Base-by-base conservation (phyloP, 1,139 yeast genomes). In the Candida anutae region DNA sequence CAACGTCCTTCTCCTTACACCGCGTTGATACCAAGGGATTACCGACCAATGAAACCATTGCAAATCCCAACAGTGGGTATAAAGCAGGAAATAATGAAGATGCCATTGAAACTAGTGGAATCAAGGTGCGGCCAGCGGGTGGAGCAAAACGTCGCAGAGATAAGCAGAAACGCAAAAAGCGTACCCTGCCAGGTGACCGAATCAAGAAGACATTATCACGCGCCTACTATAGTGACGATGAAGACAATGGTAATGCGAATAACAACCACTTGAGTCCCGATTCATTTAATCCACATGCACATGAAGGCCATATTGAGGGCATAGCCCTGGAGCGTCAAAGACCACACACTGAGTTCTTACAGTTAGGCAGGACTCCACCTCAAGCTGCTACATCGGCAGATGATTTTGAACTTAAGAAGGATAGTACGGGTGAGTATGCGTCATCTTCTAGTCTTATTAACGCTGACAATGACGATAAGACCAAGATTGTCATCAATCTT, bases 1-100 rank as follows among this genome's bases (percentile, higher is more conserved):
- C 84, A 2, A 70, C 87, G 15, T 76, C 94, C 1, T 77, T 83
- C 42, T 84, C 95, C 1, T 69, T 87, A 34, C 88, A 78, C 38
- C 69, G 94, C 46, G 72, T 83, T 26, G 95, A 84, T 45, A 81
- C 94, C 0, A 31, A 16, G 13, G 28, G 22, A 14, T 21, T 30
- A 12, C 18, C 31, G 5, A 30, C 31, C 5, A 28, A 28, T 6
- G 34, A 30, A 9, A 26, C 30, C 3, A 17, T 23, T 9, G 13
- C 16, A 6, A 15, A 11, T 10, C 19, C 15, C 4, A 42, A 38
- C n/a, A 33, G 36, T 6, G 50, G 47, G 3, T 36, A 39, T 10
- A 43, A 37, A 12, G 25, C 48, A 10, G 42, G 38, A 19, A 45
- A 50, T 5, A 14, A 8, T 21, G 28, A 57, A 0, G 55, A 57